phyloP scores from a whole-genome alignment of 148 eudicot species.

The Rhododendron williamsianum region DNA sequence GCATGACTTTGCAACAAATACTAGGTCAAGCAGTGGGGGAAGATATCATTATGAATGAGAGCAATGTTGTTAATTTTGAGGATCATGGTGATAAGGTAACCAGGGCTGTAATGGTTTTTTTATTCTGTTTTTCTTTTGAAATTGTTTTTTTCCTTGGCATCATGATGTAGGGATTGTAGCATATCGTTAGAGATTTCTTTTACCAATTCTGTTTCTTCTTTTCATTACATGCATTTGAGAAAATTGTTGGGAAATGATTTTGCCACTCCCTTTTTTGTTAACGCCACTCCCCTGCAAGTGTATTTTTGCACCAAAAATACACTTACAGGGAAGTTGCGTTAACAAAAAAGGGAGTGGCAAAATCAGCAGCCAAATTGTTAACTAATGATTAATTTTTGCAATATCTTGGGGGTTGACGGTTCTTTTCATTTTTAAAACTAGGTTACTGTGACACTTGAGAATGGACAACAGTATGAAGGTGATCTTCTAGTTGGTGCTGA shows the following conservation, averaged over 20 bases:
- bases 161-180: neutral
- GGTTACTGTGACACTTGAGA: conserved; percentile 80
- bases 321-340: too few species aligned
- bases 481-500: conserved; percentile 97
- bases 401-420: neutral
- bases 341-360: too few species aligned
- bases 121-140: neutral
- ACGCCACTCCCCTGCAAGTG: too few species aligned
- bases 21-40: conserved; percentile 78
- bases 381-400: neutral
- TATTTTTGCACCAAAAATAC: too few species aligned
- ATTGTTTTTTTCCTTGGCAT: neutral
- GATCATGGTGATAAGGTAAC: conserved; percentile 82
- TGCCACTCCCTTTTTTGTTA: too few species aligned
- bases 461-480: conserved; percentile 71
- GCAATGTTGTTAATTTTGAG: conserved; percentile 77
- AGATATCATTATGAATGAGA: conserved; percentile 66
- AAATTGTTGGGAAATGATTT: neutral
- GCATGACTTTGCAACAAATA: conserved; percentile 89
- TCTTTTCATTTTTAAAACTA: conserved; percentile 10
- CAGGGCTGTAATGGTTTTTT: neutral
- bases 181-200: neutral
- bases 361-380: neutral
- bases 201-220: neutral
- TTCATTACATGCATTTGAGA: neutral